Evolutionary conservation across 257 asterid genomes (phyloP), one percentile per base, ranked within the genome.

Genomic region (Capsicum rhomboideum): DNA sequence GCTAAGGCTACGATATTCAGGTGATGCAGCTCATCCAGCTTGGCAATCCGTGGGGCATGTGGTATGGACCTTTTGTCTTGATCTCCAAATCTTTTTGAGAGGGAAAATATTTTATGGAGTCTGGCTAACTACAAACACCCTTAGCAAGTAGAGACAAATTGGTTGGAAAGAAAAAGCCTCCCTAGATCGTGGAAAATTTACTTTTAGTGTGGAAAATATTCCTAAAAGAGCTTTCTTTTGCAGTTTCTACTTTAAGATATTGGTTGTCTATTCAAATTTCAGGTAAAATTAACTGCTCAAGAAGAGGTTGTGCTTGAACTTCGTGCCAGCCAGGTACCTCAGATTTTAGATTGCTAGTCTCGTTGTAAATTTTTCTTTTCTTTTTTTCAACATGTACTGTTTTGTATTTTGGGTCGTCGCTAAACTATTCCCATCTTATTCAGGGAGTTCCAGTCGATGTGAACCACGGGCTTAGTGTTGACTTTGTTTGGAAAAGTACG

Each of bases 231-330:
- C 58, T 44, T 23, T 23, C 42, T 74, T 74, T 46, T 46, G 58
- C 8, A 1, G 56, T 74, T 74, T 74, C 23, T 74, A 23, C 8
- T 8, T 21, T 21, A 10, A 44, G 80, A 46, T 74, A 13, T 74
- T 74, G 80, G 55, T 74, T 74, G 80, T 46, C 40, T 46, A 49
- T 46, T 50, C 63, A 50, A 50, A 79, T 82, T 84, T 82, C 91
- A 97, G 99, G 91, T 95, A 90, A 97, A 97, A 90, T 85, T 97
- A 85, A 97, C 98, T 84, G 96, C 99, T 61, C 98, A 93, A 87
- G 99, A 95, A 92, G 99, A 97, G 92, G 99, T 97, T 89, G 99
- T 97, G 21, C 99, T 97, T 77, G 99, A 97, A 88, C 98, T 97
- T 88, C 97, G 99, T 85, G 97, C 93, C 49, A 91, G 98, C 88